Evolutionary conservation across 306 rosid genomes (phyloP), one percentile per base, ranked within the genome.

Genomic region (Nissolia schottii): DNA sequence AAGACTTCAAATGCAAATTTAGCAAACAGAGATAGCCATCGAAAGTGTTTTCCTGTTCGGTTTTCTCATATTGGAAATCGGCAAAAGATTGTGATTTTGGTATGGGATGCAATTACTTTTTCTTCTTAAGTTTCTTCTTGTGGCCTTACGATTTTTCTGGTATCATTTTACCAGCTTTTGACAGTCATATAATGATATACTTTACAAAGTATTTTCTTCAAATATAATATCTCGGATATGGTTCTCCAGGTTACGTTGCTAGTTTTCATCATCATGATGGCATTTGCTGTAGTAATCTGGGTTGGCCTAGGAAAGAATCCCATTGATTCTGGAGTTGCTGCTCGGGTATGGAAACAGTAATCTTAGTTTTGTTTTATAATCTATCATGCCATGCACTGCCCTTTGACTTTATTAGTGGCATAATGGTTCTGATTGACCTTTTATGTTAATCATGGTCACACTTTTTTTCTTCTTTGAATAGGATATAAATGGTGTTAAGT

Each of bases 241-340:
- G 46, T 86, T 79, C 76, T 28, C 82, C 90, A 94, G 99, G 97
- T 89, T 53, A 70, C 87, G 2, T 16, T 79, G 72, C 73, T 91
- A 51, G 64, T 83, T 78, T 79, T 85, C 78, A 75, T 85, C 61
- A 73, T 81, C 71, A 81, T 81, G 87, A 41, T 85, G 75, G 83
- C 83, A 20, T 87, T 86, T 86, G 91, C 99, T 77, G 86, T 86
- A 72, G 56, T 89, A 73, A 88, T 94, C 51, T 91, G 97, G 99
- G 81, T 91, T 23, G 95, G 92, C 28, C 72, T 80, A 69, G 92
- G 95, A 60, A 76, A 85, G 49, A 88, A 87, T 76, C 70, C 85
- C 73, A 78, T 86, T 85, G 85, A 94, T 80, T 86, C 96, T 73
- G 78, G 81, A 34, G 84, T 88, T 41, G 93, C 81, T 56, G 87